Conservation (phyloP, 495 filamentous ascomycete species). For the Penicillium coffeae region DNA sequence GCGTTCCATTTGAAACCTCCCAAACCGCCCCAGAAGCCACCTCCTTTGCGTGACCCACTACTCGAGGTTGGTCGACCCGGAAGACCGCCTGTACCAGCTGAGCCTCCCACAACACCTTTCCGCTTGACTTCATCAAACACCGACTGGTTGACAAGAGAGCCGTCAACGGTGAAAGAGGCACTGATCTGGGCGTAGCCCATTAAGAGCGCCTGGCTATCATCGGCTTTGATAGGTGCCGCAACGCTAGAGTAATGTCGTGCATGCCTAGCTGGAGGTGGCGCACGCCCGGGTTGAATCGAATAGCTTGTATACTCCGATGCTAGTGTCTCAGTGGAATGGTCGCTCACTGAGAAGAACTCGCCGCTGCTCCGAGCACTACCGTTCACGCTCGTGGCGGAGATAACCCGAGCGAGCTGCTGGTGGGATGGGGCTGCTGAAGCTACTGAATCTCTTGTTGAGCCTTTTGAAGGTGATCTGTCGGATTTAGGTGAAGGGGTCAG, state of each 20-base stretch:
- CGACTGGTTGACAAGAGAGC: slow-evolving; percentile 81
- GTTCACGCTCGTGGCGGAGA: slow-evolving; percentile 66
- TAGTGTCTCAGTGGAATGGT: slow-evolving; percentile 88
- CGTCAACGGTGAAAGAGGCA: slow-evolving; percentile 87
- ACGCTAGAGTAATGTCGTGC: slow-evolving; percentile 60
- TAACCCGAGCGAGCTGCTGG: slow-evolving; percentile 61
- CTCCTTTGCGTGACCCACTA: slow-evolving; percentile 70
- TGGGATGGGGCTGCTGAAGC: slow-evolving; percentile 41
- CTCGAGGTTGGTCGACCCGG: slow-evolving; percentile 24
- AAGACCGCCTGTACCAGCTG: slow-evolving; percentile 72
- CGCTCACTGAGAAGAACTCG: slow-evolving; percentile 91
- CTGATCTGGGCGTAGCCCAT: slow-evolving; percentile 98
- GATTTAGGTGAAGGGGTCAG: slow-evolving; percentile 31
- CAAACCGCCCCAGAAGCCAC: slow-evolving; percentile 70
- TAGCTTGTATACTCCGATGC: slow-evolving; percentile 84
- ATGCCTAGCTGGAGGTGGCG: slow-evolving; percentile 48
- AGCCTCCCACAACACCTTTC: slow-evolving; percentile 84
- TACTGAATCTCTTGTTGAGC: slow-evolving; percentile 11
- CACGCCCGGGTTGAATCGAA: slow-evolving; percentile 44
- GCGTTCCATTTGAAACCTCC: slow-evolving; percentile 70
- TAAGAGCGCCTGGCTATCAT: slow-evolving; percentile 73
- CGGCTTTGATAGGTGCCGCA: slow-evolving; percentile 35
- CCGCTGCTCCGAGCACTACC: slow-evolving; percentile 77
- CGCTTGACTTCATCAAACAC: slow-evolving; percentile 95
- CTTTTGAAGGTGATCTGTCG: slow-evolving; percentile 15